These are phyloP conservation scores for Mycena olivaceomarginata DNA, from an alignment of 768 basidiomycete species.

Conservation along the genomic window DNA sequence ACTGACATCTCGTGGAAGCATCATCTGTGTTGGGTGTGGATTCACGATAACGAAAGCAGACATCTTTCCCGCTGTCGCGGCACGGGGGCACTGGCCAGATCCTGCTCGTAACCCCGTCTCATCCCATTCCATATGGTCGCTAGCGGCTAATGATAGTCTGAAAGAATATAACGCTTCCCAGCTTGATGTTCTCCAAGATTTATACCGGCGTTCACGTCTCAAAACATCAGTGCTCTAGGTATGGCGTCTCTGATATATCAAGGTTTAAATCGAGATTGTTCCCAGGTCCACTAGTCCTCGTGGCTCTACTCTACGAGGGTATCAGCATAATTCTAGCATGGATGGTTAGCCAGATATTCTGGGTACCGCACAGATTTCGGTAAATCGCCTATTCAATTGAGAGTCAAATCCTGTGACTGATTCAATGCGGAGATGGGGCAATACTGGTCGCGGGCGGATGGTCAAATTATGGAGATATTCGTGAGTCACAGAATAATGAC, in stretches of 20 bases:
- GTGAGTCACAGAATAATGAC: slow-evolving; percentile 61
- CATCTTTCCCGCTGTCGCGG: slow-evolving; percentile 64
- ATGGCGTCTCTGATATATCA: neutral
- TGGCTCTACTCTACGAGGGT: slow-evolving; percentile 75
- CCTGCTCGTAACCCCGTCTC: slow-evolving; percentile 56
- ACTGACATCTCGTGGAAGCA: slow-evolving; percentile 49
- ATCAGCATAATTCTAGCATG: slow-evolving; percentile 74
- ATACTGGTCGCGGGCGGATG: slow-evolving; percentile 82
- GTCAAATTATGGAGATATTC: slow-evolving; percentile 83
- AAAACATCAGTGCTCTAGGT: slow-evolving; percentile 66
- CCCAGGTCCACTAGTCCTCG: slow-evolving; percentile 77
- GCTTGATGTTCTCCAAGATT: slow-evolving; percentile 73
- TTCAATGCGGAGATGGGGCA: slow-evolving; percentile 58
- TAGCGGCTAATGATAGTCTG: neutral
- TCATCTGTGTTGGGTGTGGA: slow-evolving; percentile 63
- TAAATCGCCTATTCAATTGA: slow-evolving; percentile 50
- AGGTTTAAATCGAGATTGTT: neutral
- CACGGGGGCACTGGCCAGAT: slow-evolving; percentile 61
- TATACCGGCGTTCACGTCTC: slow-evolving; percentile 65
- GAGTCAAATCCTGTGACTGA: neutral
- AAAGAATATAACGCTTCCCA: slow-evolving; percentile 67
- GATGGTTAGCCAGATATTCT: slow-evolving; percentile 76
- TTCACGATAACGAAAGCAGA: slow-evolving; percentile 66
- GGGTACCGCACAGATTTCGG: slow-evolving; percentile 87
- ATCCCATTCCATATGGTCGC: neutral